A percentile compares a stretch with the other conserved stretches of the same genome.
Evolutionary conservation across 1,139 yeast genomes (phyloP).

Genomic region (Meyerozyma smithsonii): DNA sequence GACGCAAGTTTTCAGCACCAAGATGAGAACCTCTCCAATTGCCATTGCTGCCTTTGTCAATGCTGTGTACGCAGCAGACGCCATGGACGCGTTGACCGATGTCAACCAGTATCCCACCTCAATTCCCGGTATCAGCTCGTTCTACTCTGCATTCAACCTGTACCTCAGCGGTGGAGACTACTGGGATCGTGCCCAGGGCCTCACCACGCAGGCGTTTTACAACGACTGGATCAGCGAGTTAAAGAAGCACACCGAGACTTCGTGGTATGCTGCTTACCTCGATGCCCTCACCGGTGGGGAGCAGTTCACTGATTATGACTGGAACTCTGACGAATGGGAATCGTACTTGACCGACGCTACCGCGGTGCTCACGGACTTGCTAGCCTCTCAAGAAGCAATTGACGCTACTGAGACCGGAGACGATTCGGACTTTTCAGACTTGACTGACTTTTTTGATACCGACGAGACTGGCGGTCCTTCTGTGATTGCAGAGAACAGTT

Average conservation of each 20-base stretch:
- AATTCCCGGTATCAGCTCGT: constrained; percentile 6
- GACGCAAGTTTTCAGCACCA: no score
- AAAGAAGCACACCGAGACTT: constrained; percentile 1
- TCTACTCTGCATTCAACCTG: constrained; percentile 2
- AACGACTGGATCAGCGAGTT: not conserved
- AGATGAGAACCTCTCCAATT: no score
- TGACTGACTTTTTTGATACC: no score
- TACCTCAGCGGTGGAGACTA: constrained; percentile 5
- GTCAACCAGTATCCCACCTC: constrained; percentile 7
- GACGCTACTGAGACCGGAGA: not conserved
- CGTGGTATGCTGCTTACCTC: not conserved
- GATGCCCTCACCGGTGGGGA: not conserved
- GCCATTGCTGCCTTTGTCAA: no score
- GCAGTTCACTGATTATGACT: not conserved
- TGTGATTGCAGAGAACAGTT: no score
- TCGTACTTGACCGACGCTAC: no score
- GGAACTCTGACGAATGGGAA: not conserved
- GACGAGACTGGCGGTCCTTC: no score
- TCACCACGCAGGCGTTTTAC: constrained; percentile 3
- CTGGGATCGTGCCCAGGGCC: constrained; percentile 4
- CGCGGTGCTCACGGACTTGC: no score
- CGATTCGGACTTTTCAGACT: not conserved
- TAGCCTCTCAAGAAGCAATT: no score
- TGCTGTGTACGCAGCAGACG: no score
- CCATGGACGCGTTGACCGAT: constrained; percentile 5